phyloP scores from a whole-genome alignment of 2,329 filamentous ascomycete species.

The Alternaria solani region DNA sequence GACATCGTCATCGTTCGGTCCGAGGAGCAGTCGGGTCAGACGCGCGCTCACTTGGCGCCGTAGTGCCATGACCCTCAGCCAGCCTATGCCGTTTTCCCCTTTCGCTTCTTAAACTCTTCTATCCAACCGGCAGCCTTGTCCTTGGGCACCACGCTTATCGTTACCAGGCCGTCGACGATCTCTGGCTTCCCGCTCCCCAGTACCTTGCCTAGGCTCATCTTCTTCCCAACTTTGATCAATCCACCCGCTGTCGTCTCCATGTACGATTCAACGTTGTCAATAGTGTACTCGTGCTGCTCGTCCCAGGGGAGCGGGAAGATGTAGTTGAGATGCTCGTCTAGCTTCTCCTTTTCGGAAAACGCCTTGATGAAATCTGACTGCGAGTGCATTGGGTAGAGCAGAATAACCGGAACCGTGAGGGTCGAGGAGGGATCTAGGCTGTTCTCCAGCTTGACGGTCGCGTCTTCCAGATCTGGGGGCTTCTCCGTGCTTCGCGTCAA shows the following conservation, averaged over 20 bases:
- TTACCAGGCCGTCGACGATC: slow-evolving; percentile 84
- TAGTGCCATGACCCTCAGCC: neutral
- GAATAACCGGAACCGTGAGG: slow-evolving; percentile 78
- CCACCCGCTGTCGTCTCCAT: slow-evolving; percentile 84
- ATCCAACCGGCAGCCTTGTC: slow-evolving; percentile 77
- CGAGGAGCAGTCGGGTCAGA: neutral
- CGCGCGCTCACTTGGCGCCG: neutral
- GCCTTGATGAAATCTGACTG: slow-evolving; percentile 92
- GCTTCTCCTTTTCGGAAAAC: slow-evolving; percentile 77
- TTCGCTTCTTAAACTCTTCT: slow-evolving; percentile 81
- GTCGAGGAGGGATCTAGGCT: slow-evolving; percentile 75
- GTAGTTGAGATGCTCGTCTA: slow-evolving; percentile 82
- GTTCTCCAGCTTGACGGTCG: slow-evolving; percentile 73
- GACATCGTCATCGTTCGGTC: slow-evolving; percentile 2
- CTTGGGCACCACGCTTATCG: slow-evolving; percentile 82
- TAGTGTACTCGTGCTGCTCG: slow-evolving; percentile 68
- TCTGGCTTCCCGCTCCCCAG: slow-evolving; percentile 80
- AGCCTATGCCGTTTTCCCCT: slow-evolving; percentile 23
- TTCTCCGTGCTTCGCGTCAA: slow-evolving; percentile 70
- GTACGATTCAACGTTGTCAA: slow-evolving; percentile 79
- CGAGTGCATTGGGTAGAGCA: slow-evolving; percentile 83
- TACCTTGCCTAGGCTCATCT: slow-evolving; percentile 77
- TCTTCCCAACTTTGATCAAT: slow-evolving; percentile 88
- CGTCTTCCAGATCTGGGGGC: slow-evolving; percentile 89
- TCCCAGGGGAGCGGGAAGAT: slow-evolving; percentile 94